Conservation (phyloP, 2,329 filamentous ascomycete genomes). For the Clonostachys chloroleuca region DNA sequence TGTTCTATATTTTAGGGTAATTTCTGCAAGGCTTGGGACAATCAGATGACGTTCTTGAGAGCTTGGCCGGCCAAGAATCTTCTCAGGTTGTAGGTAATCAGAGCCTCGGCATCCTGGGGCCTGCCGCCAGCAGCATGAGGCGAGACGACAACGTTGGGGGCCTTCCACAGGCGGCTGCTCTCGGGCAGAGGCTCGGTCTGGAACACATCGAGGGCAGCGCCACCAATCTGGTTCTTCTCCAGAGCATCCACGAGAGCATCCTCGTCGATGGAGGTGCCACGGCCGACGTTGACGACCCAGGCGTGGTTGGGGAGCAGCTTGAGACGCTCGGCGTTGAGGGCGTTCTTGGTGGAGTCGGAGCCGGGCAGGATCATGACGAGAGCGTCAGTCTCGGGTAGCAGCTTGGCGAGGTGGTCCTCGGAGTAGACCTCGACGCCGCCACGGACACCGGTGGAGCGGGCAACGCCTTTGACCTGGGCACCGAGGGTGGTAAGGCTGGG, state of each 20-base stretch:
- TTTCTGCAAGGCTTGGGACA: neutral
- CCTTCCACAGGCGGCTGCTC: constrained; percentile 40
- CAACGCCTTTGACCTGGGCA: constrained; percentile 54
- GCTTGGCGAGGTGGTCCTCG: constrained; percentile 46
- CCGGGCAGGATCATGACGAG: constrained; percentile 66
- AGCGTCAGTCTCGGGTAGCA: constrained; percentile 55
- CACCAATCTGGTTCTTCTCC: constrained; percentile 34
- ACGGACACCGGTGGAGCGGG: constrained; percentile 50
- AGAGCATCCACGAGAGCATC: constrained; percentile 41
- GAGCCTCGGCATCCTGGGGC: constrained; percentile 52
- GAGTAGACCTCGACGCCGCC: constrained; percentile 52
- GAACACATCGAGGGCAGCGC: constrained; percentile 46
- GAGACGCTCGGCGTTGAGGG: constrained; percentile 48
- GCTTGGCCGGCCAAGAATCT: constrained; percentile 54
- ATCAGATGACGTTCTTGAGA: constrained; percentile 45
- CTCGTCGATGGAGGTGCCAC: constrained; percentile 43
- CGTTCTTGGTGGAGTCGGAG: constrained; percentile 48
- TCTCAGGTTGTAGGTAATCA: constrained; percentile 59
- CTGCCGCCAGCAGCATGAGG: constrained; percentile 57
- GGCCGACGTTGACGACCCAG: constrained; percentile 49
- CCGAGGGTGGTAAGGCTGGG: constrained; percentile 51
- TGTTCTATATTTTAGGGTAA: too few relatives aligned
- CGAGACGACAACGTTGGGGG: constrained; percentile 47
- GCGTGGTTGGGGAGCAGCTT: constrained; percentile 51
- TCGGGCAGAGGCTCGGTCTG: constrained; percentile 37